A percentile compares a stretch with the other conserved stretches of the same genome.
Conservation (phyloP, 768 basidiomycete genomes). For the Jaapia argillacea region DNA sequence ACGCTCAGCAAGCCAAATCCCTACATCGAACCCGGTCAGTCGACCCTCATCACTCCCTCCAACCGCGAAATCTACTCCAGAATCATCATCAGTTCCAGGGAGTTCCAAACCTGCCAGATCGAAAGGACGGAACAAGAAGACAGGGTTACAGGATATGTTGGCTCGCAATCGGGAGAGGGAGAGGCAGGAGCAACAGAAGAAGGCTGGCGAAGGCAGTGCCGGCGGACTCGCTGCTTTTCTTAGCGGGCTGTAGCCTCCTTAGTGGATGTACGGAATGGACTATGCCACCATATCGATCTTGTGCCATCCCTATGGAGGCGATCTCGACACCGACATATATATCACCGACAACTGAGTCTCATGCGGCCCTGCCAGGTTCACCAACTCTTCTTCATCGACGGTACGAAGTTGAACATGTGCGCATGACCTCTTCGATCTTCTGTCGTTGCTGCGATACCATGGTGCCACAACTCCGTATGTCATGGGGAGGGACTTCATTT, state of each 20-base stretch:
- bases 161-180: constrained; percentile 47
- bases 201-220: constrained; percentile 12
- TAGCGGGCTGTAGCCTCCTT: constrained; percentile 29
- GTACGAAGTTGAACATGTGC: too few species aligned
- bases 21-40: neutral
- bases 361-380: too few species aligned
- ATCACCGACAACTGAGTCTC: too few species aligned
- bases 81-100: neutral
- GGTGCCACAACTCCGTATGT: too few species aligned
- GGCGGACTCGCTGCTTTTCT: constrained; percentile 48
- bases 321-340: too few species aligned
- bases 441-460: too few species aligned
- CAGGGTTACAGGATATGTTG: constrained; percentile 53
- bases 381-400: too few species aligned
- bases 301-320: too few species aligned
- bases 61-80: neutral
- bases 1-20: neutral
- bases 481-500: too few species aligned
- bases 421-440: too few species aligned
- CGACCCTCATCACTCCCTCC: neutral
- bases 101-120: constrained; percentile 2
- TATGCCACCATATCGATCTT: too few species aligned
- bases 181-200: constrained; percentile 26
- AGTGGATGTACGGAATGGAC: too few species aligned
- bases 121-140: constrained; percentile 40